Evolutionary conservation across 2,329 filamentous ascomycete genomes (phyloP), one percentile per base, ranked within the genome.

Genomic region (Mariannaea elegans): DNA sequence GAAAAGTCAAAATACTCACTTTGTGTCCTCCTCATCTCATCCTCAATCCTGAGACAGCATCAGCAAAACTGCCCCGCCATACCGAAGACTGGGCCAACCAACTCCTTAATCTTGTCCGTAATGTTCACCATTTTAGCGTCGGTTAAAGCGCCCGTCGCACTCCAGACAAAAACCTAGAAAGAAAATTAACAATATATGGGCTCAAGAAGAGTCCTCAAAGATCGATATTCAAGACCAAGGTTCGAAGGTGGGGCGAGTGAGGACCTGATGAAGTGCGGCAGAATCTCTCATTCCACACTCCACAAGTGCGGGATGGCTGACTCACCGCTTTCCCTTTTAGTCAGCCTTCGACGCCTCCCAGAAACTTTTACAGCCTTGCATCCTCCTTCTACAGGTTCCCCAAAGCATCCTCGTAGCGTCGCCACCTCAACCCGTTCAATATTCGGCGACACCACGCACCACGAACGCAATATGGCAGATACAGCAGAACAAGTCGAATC

Each of bases 91-190:
- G 42, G 29, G 16, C 18, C 27, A 18, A 76, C 89, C 73, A 80
- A 97, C 94, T 98, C 95, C 85, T 99, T 99, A 83, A 99, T 99
- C 86, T 97, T 98, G 56, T 99, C 96, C 67, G 95, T 98, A 69
- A 99, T 99, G 83, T 98, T 98, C 79, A 98, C 95, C 95, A 99
- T 99, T 73, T 81, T 85, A 78, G 56, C 65, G 65, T 62, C 57
- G 63, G 62, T 72, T 72, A 36, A 70, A 52, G 64, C 67, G 65
- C 58, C 61, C 3, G 56, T 56, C 61, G 61, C 68, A 68, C 48
- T 67, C 57, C 58, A 36, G 41, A 62, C 53, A 57, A 52, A 52
- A n/a, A n/a, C 46, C 13, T 19, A 18, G n/a, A 24, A 27, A 27
- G 24, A 12, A 62, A 62, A 42, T 9, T 49, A 60, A 56, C 49